Evolutionary conservation across 257 asterid species (phyloP).

Genomic region (Primulina eburnea): DNA sequence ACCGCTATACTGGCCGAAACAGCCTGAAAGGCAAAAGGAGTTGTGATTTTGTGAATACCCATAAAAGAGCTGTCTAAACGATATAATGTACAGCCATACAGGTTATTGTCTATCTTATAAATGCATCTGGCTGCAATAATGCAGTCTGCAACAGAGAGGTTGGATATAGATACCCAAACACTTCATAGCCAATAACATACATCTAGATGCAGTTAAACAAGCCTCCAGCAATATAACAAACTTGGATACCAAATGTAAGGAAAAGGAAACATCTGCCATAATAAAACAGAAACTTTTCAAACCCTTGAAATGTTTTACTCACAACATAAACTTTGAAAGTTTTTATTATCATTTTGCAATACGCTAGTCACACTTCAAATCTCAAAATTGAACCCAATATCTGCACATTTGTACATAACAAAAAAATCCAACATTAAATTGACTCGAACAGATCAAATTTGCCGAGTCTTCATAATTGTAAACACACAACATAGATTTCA

Average conservation of each 20-base stretch:
- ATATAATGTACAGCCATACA: neutral
- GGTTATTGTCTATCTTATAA: neutral
- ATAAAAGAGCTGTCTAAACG: neutral
- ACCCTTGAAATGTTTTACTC: too few relatives aligned
- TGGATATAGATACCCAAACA: constrained; percentile 17
- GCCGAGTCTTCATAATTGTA: neutral
- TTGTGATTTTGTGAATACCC: constrained; percentile 14
- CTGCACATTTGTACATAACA: neutral
- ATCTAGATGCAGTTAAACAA: constrained; percentile 9
- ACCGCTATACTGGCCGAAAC: constrained; percentile 54
- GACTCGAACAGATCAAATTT: neutral
- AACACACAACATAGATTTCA: neutral
- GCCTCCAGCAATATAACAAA: neutral
- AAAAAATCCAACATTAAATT: neutral
- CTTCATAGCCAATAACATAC: constrained; percentile 1
- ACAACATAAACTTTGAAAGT: too few relatives aligned
- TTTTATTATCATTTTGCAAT: neutral
- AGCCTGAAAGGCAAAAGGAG: constrained; percentile 48
- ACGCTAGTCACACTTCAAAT: neutral
- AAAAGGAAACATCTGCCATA: neutral
- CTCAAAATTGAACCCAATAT: neutral
- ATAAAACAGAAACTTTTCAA: too few relatives aligned
- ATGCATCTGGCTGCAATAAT: neutral
- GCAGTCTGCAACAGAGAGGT: constrained; percentile 2
- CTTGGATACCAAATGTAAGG: neutral